Conservation (phyloP, 108 stramenopile species). For the Pseudonitzschia delicatissima region DNA sequence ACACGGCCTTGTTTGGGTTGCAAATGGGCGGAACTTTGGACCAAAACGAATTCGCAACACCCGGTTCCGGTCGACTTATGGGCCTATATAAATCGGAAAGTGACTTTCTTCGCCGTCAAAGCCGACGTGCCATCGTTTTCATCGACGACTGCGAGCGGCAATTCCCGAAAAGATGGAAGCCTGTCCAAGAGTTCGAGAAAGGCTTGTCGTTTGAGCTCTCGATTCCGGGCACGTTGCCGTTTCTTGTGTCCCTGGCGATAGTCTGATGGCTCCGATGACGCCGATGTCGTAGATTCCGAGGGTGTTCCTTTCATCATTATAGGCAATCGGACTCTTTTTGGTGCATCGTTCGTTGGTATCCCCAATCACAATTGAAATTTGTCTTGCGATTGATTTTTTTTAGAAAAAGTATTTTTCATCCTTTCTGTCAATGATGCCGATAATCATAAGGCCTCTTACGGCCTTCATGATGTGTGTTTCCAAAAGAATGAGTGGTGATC, state of each 20-base stretch:
- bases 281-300: too few species aligned
- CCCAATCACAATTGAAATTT: too few species aligned
- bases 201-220: slow-evolving; percentile 16
- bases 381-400: too few species aligned
- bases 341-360: too few species aligned
- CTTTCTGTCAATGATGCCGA: too few species aligned
- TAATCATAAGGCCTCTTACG: too few species aligned
- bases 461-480: too few species aligned
- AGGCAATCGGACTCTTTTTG: too few species aligned
- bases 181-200: slow-evolving; percentile 15
- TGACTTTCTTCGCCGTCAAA: neutral
- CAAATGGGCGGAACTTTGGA: slow-evolving; percentile 19
- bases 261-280: too few species aligned
- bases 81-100: slow-evolving; percentile 14
- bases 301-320: too few species aligned
- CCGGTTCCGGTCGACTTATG: neutral
- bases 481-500: too few species aligned
- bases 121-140: neutral
- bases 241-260: slow-evolving; percentile 17
- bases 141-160: neutral
- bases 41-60: slow-evolving; percentile 16
- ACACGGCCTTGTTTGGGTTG: slow-evolving; percentile 24
- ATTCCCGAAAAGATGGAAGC: slow-evolving; percentile 5
- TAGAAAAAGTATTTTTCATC: too few species aligned
- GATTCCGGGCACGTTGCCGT: slow-evolving; percentile 23